Percentiles rank a stretch among this genome's conserved stretches.
These are phyloP conservation scores for Metschnikowia kofuensis DNA, from an alignment of 805 yeast species.

Conservation along the genomic window DNA sequence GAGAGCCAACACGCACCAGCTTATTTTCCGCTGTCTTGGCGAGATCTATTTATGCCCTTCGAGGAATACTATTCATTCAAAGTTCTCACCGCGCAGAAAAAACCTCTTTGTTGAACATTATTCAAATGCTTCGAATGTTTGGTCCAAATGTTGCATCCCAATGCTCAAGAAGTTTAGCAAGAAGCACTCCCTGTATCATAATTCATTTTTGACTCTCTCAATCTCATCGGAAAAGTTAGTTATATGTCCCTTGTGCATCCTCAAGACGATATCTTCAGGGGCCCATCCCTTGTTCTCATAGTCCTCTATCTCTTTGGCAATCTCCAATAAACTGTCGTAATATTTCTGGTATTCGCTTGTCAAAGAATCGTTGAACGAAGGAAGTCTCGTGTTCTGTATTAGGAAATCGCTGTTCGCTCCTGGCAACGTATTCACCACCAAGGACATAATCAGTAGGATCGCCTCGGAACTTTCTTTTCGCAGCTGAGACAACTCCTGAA, in stretches of 20 bases:
- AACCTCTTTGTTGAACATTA: too few species aligned
- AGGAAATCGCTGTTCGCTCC: conserved; percentile 32
- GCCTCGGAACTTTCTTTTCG: conserved; percentile 19
- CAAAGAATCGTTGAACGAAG: conserved; percentile 27
- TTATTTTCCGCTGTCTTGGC: too few species aligned
- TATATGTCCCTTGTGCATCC: conserved; percentile 21
- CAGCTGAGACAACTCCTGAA: conserved; percentile 29
- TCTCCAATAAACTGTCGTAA: conserved; percentile 19
- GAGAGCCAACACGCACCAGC: too few species aligned
- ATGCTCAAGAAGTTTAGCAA: too few species aligned
- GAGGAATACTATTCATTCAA: too few species aligned
- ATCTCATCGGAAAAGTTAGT: conserved; percentile 3
- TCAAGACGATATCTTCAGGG: conserved; percentile 34
- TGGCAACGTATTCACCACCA: conserved; percentile 28
- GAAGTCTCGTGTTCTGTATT: conserved; percentile 37
- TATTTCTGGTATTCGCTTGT: conserved; percentile 21
- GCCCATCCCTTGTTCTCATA: conserved; percentile 41
- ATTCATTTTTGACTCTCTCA: background rate
- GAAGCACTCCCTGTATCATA: too few species aligned
- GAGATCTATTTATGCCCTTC: too few species aligned
- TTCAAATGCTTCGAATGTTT: too few species aligned
- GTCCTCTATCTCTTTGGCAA: conserved; percentile 24
- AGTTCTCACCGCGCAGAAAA: too few species aligned
- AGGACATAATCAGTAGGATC: conserved; percentile 27
- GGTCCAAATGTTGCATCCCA: too few species aligned